Percentiles rank a stretch among this genome's conserved stretches.
Conservation (phyloP, 2,329 filamentous ascomycete genomes). For the Fusarium nisikadoi region DNA sequence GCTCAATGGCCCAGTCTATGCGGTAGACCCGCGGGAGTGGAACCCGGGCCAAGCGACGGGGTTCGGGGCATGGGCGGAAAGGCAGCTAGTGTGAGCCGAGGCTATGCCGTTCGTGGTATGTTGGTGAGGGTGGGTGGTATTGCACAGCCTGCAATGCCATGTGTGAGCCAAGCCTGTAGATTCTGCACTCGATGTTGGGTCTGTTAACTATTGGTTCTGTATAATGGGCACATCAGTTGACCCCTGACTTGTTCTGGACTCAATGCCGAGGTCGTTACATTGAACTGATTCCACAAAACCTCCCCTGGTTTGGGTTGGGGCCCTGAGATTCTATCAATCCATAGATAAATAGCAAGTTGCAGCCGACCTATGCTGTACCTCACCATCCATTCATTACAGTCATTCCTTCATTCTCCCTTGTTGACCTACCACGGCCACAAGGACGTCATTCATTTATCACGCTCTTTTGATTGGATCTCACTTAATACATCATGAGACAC, state of each 20-base stretch:
- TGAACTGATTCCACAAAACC: neutral
- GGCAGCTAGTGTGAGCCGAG: conserved; percentile 5
- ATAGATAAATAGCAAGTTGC: neutral
- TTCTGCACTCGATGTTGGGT: neutral
- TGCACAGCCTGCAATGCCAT: neutral
- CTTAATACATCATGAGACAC: conserved; percentile 26
- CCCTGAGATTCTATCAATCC: neutral
- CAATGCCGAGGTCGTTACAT: neutral
- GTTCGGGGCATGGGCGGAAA: neutral
- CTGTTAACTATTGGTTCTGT: neutral
- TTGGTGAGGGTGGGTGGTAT: neutral
- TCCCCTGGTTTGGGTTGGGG: neutral
- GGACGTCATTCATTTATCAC: neutral
- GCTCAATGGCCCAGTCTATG: neutral
- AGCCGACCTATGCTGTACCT: neutral
- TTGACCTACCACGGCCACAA: neutral
- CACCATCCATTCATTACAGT: neutral
- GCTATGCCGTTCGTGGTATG: neutral
- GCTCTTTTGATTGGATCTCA: neutral
- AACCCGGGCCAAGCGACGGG: neutral
- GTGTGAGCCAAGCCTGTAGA: neutral
- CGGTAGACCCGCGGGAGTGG: neutral
- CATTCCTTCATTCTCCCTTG: neutral
- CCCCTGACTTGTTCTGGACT: neutral
- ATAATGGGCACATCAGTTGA: neutral